phyloP scores from a whole-genome alignment of 2,329 filamentous ascomycete genomes.

The Sarocladiaceae sp. region DNA sequence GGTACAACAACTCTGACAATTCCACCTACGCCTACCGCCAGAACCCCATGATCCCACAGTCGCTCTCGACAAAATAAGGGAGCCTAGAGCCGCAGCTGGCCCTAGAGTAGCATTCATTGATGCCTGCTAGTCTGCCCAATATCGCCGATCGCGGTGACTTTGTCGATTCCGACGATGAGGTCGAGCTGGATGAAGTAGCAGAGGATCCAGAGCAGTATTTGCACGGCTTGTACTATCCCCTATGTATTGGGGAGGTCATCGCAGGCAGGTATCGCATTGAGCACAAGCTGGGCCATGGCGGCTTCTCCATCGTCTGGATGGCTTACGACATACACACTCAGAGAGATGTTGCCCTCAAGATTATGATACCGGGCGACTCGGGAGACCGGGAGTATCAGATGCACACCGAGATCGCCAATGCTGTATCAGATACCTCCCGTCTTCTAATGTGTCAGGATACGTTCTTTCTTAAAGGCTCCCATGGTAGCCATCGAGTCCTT shows the following conservation, averaged over 20 bases:
- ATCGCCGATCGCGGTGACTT: conserved; percentile 9
- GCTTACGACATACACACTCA: conserved; percentile 15
- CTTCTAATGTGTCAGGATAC: conserved; percentile 6
- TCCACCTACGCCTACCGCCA: too few relatives aligned
- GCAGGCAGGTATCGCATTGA: conserved; percentile 30
- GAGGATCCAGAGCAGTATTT: conserved; percentile 17
- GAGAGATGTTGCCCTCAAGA: conserved; percentile 13
- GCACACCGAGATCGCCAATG: conserved; percentile 3
- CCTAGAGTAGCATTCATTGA: too few relatives aligned
- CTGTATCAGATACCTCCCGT: conserved; percentile 5
- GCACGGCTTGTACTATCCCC: conserved; percentile 33
- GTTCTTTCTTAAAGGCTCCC: conserved; percentile 4
- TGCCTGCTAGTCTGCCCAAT: neutral
- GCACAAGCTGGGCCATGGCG: conserved; percentile 35
- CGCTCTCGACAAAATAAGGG: too few relatives aligned
- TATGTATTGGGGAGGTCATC: conserved; percentile 32
- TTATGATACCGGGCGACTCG: conserved; percentile 8
- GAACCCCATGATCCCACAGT: too few relatives aligned
- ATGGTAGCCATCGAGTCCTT: conserved; percentile 10
- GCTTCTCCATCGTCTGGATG: conserved; percentile 38
- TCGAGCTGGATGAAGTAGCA: conserved; percentile 2
- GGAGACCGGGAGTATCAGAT: conserved; percentile 9
- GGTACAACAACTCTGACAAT: too few relatives aligned
- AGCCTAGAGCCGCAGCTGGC: too few relatives aligned
- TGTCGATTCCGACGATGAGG: conserved; percentile 6